Conservation (phyloP, 1,139 yeast genomes). For the Suhomyces yuchorum region DNA sequence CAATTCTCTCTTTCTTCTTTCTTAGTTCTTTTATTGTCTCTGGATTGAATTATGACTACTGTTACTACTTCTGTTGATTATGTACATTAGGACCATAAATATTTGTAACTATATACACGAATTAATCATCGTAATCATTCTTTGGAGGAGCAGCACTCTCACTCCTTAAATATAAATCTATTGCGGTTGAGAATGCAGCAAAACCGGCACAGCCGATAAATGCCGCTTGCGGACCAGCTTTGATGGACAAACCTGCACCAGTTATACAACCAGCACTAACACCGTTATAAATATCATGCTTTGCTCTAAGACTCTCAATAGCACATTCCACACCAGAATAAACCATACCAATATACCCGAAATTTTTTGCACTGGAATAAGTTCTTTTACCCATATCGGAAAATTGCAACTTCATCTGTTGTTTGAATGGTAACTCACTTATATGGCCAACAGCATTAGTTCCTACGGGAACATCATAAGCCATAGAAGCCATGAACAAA, state of each 20-base stretch:
- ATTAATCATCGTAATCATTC: slow-evolving; percentile 82
- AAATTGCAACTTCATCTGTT: slow-evolving; percentile 90
- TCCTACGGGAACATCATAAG: slow-evolving; percentile 80
- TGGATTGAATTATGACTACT: slow-evolving; percentile 37
- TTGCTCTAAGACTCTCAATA: slow-evolving; percentile 83
- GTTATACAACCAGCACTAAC: slow-evolving; percentile 93
- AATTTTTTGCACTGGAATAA: slow-evolving; percentile 85
- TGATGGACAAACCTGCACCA: slow-evolving; percentile 87
- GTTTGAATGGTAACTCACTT: slow-evolving; percentile 84
- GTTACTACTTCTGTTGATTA: slow-evolving; percentile 38
- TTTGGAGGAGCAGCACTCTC: slow-evolving; percentile 85
- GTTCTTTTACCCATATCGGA: slow-evolving; percentile 90
- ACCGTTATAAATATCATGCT: slow-evolving; percentile 91
- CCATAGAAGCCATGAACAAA: slow-evolving; percentile 92
- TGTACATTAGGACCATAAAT: slow-evolving; percentile 14
- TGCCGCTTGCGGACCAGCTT: slow-evolving; percentile 94
- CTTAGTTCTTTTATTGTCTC: slow-evolving; percentile 30
- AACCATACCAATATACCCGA: slow-evolving; percentile 91
- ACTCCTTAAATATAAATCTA: slow-evolving; percentile 84
- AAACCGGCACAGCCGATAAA: slow-evolving; percentile 94
- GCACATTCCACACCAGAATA: slow-evolving; percentile 95
- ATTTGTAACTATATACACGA: slow-evolving; percentile 15
- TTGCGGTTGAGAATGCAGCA: slow-evolving; percentile 94
- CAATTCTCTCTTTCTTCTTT: slow-evolving; percentile 15
- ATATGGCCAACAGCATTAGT: slow-evolving; percentile 55